These are phyloP conservation scores for Collybia sp. DNA, from an alignment of 768 basidiomycete species.

Conservation along the genomic window DNA sequence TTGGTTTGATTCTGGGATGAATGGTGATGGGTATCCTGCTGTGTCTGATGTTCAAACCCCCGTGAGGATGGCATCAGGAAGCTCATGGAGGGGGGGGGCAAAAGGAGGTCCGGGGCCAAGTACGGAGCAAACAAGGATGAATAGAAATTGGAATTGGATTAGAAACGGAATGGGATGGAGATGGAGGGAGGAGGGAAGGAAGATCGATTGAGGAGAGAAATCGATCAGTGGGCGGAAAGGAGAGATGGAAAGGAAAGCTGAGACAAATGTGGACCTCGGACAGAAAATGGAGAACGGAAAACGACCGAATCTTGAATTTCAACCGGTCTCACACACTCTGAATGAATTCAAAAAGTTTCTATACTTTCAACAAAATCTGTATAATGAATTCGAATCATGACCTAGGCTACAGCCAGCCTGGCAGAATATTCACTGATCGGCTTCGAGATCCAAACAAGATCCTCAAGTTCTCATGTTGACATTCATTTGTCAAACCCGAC, in stretches of 20 bases:
- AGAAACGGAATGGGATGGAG: not conserved
- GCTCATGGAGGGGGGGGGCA: conserved; percentile 12
- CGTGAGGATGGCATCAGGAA: conserved; percentile 13
- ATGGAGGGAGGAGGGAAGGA: too few relatives aligned
- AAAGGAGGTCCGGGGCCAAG: not conserved
- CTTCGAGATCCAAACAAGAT: conserved; percentile 17
- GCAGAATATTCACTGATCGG: conserved; percentile 19
- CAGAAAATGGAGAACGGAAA: conserved; percentile 1
- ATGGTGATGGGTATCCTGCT: too few relatives aligned
- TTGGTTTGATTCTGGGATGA: too few relatives aligned
- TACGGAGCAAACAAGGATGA: not conserved
- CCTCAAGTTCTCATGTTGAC: too few relatives aligned
- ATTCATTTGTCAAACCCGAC: too few relatives aligned
- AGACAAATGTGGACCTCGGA: conserved; percentile 7
- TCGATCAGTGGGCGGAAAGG: not conserved
- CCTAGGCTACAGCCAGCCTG: conserved; percentile 5
- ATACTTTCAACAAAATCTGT: too few relatives aligned
- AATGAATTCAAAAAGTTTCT: too few relatives aligned
- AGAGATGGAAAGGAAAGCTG: conserved; percentile 5
- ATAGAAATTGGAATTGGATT: not conserved
- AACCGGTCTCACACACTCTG: too few relatives aligned
- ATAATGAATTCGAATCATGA: conserved; percentile 19
- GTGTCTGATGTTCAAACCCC: conserved; percentile 3
- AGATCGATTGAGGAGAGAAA: conserved; percentile 4
- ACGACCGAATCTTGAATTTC: not conserved